Conservation (phyloP, 2,329 filamentous ascomycete genomes). For the Colletotrichum costaricense region DNA sequence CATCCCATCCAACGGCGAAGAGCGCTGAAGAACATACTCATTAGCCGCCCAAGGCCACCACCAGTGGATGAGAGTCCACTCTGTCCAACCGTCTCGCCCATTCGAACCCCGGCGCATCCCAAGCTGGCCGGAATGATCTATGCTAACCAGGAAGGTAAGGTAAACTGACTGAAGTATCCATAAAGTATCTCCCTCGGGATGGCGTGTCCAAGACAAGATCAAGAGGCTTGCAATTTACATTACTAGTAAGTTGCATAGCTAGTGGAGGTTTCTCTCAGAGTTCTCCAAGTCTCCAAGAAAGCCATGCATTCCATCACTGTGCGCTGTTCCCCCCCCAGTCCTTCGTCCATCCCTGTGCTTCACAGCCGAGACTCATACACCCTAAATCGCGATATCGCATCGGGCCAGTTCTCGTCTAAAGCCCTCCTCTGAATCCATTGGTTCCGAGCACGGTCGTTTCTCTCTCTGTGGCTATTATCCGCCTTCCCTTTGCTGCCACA, state of each 20-base stretch:
- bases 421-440: slow-evolving; percentile 3
- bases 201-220: slow-evolving; percentile 8
- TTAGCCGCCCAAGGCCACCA: slow-evolving; percentile 8
- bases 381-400: slow-evolving; percentile 8
- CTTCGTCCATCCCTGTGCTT: slow-evolving; percentile 23
- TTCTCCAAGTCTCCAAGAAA: background rate
- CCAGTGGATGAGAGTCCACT: background rate
- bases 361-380: background rate
- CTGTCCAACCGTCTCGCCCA: background rate
- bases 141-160: background rate
- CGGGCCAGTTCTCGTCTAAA: slow-evolving; percentile 7
- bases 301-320: slow-evolving; percentile 6
- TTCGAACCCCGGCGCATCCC: slow-evolving; percentile 13
- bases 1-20: slow-evolving; percentile 26
- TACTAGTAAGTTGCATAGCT: background rate
- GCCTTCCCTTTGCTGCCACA: slow-evolving; percentile 22
- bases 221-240: background rate
- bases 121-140: slow-evolving; percentile 9
- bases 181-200: background rate
- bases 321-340: slow-evolving; percentile 11
- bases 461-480: background rate
- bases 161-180: background rate
- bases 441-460: background rate
- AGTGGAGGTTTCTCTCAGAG: background rate
- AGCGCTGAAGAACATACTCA: slow-evolving; percentile 30